Evolutionary conservation across 768 basidiomycete genomes (phyloP).

Genomic region (Hericium erinaceus): DNA sequence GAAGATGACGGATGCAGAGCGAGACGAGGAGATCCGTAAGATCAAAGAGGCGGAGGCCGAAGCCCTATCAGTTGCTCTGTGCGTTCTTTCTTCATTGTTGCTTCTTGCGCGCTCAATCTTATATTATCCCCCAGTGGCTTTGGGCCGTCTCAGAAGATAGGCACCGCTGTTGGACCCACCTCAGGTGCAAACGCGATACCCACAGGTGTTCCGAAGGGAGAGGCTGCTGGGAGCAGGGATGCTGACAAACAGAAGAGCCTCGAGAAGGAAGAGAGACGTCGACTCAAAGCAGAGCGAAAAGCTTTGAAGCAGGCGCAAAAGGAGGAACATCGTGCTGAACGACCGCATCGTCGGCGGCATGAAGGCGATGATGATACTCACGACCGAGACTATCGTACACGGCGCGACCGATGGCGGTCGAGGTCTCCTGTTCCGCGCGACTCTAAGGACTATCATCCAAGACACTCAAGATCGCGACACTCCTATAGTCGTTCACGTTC

Average conservation of each 20-base stretch:
- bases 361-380: conserved; percentile 9
- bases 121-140: conserved; percentile 47
- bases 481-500: too few relatives aligned
- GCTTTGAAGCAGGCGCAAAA: conserved; percentile 52
- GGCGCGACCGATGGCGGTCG: conserved; percentile 29
- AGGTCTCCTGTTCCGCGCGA: conserved; percentile 8
- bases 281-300: conserved; percentile 43
- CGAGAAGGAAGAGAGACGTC: conserved; percentile 25
- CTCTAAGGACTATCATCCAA: not conserved
- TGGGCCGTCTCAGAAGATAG: conserved; percentile 36
- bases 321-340: conserved; percentile 34
- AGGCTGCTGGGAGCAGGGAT: conserved; percentile 1
- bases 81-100: conserved; percentile 18
- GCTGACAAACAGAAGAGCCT: conserved; percentile 9
- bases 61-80: conserved; percentile 76
- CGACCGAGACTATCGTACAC: conserved; percentile 2
- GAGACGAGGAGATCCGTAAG: conserved; percentile 64
- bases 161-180: conserved; percentile 11
- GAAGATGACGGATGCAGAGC: conserved; percentile 32
- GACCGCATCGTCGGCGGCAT: conserved; percentile 10
- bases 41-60: conserved; percentile 88
- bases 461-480: too few relatives aligned
- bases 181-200: conserved; percentile 25
- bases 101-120: not conserved
- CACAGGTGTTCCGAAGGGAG: conserved; percentile 7